Base-by-base conservation (phyloP, 257 asterid genomes). In the Craterostigma plantagineum region DNA sequence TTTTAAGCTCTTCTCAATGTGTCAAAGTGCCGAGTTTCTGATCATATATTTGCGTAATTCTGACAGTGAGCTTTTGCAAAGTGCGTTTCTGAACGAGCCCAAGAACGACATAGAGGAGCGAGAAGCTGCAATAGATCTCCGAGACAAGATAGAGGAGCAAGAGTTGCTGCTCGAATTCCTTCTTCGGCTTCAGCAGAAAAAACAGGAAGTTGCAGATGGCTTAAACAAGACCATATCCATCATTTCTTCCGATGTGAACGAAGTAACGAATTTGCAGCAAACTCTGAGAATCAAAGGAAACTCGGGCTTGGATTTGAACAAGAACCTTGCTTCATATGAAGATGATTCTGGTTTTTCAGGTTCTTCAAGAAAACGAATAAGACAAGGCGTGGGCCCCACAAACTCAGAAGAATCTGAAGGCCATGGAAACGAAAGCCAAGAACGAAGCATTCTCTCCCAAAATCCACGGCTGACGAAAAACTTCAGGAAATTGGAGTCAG, bases 111-210 rank as follows among this genome's bases (percentile, higher is more conserved):
- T 84, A 49, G 78, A 83, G 61, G 92, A 79, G 44, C 77, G 84
- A 33, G 90, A 80, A 66, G 86, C 84, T 38, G 90, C 84, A 14
- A 68, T 77, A 54, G 79, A 77, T 51, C 80, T 90, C 46, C 65
- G 75, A 49, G 96, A 83, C 56, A 64, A 68, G 54, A 79, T 90
- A 54, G 92, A 90, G 15, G 94, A 90, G 63, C 87, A 79, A 44
- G 96, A 90, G 57, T 53, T 75, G 66, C 56, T 90, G 57, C 76
- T 90, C 48, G 92, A 90, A 60, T 90, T 90, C 51, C 78, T 90
- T 45, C 61, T 79, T 44, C 63, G 73, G 18, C 57, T 71, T 36
- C 92, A 77, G 49, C 96, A 73, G 61, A 66, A 71, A 53, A 90
- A 83, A 62, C 92, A 77, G 49, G 96, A 79, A 50, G 70, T 64